phyloP scores from a whole-genome alignment of 371 early-diverging fungal genomes.

The Fennellomyces sp. region DNA sequence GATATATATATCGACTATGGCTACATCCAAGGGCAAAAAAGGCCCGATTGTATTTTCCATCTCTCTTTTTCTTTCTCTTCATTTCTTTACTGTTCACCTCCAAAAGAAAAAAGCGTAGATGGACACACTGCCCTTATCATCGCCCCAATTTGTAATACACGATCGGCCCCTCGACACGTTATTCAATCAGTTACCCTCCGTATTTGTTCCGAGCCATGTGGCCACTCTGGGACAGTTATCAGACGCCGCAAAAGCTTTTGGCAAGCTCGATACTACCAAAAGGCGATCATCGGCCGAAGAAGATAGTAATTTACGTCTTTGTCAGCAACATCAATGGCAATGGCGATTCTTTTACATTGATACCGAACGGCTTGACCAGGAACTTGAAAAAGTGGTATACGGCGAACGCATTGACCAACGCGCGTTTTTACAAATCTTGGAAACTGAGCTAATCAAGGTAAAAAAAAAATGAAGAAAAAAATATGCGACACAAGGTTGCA shows the following conservation, averaged over 20 bases:
- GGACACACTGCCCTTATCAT: background rate
- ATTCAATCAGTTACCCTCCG: background rate
- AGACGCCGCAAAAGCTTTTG: slow-evolving; percentile 1
- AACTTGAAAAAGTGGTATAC: background rate
- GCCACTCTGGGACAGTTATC: slow-evolving; percentile 3
- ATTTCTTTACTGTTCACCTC: background rate
- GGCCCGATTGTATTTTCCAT: background rate
- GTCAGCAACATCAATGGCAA: background rate
- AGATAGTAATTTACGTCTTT: background rate
- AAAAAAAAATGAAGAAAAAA: background rate
- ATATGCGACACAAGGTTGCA: slow-evolving; percentile 1
- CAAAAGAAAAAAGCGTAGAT: too few relatives aligned
- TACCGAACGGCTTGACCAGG: background rate
- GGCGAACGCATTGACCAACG: background rate
- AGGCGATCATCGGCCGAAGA: background rate
- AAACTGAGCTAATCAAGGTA: slow-evolving; percentile 7
- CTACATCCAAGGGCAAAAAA: background rate
- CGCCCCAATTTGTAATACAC: background rate
- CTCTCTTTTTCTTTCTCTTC: background rate
- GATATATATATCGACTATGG: background rate
- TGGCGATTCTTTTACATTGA: slow-evolving; percentile 12
- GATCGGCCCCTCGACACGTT: slow-evolving; percentile 7
- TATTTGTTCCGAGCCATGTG: slow-evolving; percentile 7
- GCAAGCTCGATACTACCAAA: background rate
- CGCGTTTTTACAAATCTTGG: background rate